phyloP scores from a whole-genome alignment of 2,329 filamentous ascomycete genomes.

The Xylaria hypoxylon region DNA sequence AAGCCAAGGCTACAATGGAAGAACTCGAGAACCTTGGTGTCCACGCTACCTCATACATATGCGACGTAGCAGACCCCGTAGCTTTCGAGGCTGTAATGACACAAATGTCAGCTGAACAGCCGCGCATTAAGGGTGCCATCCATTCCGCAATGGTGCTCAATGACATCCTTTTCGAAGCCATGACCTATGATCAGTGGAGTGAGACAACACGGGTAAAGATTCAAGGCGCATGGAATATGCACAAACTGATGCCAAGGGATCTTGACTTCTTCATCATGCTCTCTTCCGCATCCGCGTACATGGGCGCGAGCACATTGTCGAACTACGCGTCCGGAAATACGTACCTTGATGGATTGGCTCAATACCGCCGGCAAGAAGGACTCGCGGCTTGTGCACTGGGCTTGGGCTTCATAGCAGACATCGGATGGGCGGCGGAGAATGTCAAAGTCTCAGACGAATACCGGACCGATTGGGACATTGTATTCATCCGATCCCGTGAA shows the following conservation, averaged over 20 bases:
- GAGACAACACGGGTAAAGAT: conserved; percentile 32
- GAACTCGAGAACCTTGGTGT: conserved; percentile 26
- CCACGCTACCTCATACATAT: neutral
- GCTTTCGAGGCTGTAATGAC: neutral
- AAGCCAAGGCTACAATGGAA: conserved; percentile 31
- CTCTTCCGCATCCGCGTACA: conserved; percentile 31
- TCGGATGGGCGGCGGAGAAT: conserved; percentile 9
- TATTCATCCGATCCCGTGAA: conserved; percentile 1
- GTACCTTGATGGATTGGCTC: conserved; percentile 10
- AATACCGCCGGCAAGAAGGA: conserved; percentile 3
- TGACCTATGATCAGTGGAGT: conserved; percentile 28
- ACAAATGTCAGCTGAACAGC: neutral
- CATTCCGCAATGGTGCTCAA: conserved; percentile 44
- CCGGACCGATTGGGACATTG: conserved; percentile 8
- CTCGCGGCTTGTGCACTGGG: conserved; percentile 6
- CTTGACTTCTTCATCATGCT: conserved; percentile 43
- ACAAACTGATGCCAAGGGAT: conserved; percentile 24
- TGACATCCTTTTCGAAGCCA: conserved; percentile 30
- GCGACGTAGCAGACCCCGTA: conserved; percentile 17
- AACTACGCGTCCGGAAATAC: conserved; percentile 15
- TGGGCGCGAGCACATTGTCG: neutral
- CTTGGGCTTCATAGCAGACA: conserved; percentile 11
- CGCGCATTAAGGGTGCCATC: conserved; percentile 11
- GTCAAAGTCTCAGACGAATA: conserved; percentile 13
- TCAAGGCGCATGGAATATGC: conserved; percentile 34